Percentiles rank a stretch among this genome's conserved stretches.
Conservation (phyloP, 192 early-diverging fungal species). For the Coemansia javaensis region DNA sequence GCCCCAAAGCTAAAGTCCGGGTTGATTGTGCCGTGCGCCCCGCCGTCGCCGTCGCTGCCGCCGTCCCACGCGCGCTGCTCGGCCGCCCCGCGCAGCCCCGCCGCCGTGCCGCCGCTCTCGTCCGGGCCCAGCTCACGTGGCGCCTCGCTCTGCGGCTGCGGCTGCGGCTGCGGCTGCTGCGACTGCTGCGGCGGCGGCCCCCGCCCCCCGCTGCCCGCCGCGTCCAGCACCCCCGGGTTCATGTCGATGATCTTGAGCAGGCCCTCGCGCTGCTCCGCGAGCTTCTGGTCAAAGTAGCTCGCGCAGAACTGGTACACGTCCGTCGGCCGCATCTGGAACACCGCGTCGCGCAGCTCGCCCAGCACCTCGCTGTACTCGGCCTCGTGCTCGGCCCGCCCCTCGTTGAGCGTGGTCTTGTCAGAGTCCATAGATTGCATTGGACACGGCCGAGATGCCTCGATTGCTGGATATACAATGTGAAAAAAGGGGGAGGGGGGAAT, state of each 20-base stretch:
- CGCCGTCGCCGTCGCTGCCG: slow-evolving; percentile 11
- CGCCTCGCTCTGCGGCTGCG: slow-evolving; percentile 16
- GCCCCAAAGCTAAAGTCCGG: slow-evolving; percentile 52
- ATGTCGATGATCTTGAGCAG: slow-evolving; percentile 47
- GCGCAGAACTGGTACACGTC: slow-evolving; percentile 94
- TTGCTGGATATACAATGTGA: too few relatives aligned
- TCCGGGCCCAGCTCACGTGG: slow-evolving; percentile 45
- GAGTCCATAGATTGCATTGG: slow-evolving; percentile 26
- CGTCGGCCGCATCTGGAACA: slow-evolving; percentile 70
- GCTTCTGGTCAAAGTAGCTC: slow-evolving; percentile 80
- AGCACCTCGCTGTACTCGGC: slow-evolving; percentile 61
- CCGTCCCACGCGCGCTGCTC: slow-evolving; percentile 47
- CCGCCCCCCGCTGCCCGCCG: slow-evolving; percentile 3
- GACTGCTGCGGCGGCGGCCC: slow-evolving; percentile 3
- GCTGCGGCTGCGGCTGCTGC: slow-evolving; percentile 2
- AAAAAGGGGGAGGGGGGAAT: slow-evolving; percentile 5
- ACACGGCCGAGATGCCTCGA: too few relatives aligned
- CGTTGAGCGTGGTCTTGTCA: slow-evolving; percentile 44
- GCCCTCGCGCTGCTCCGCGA: slow-evolving; percentile 69
- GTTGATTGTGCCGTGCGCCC: slow-evolving; percentile 35
- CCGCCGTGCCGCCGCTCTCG: slow-evolving; percentile 30
- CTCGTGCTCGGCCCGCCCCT: slow-evolving; percentile 40
- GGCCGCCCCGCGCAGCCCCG: slow-evolving; percentile 49
- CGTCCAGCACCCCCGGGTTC: slow-evolving; percentile 38
- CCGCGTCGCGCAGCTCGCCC: slow-evolving; percentile 76